Base-by-base conservation (phyloP, 2,329 filamentous ascomycete species). In the Arthrobotrys sphaeroides region DNA sequence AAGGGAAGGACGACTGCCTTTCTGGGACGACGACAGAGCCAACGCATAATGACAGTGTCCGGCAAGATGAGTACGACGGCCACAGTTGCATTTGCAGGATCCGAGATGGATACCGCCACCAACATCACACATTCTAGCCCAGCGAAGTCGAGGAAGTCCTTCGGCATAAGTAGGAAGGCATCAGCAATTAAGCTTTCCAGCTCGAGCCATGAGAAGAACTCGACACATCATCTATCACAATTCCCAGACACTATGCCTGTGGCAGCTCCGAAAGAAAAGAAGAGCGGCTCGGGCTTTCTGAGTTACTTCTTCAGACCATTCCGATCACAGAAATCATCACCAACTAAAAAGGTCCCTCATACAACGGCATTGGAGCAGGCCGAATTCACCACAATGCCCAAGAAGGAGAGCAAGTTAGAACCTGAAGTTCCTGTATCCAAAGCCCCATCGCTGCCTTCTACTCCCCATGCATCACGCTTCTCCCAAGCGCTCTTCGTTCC, bases 261-360 rank as follows among this genome's bases (percentile, higher is more conserved):
- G 47, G 43, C 38, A 5, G 45, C 47, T 18, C 20, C 49, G 18
- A 67, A 75, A 28, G 65, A 75, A 33, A 75, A 75, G 64, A 69
- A 67, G 43, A 33, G 69, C 22, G 38, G 59, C 53, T 67, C 70
- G 5, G 38, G 62, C 40, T 74, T 74, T 13, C 70, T 74, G 5
- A 74, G 57, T 20, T 74, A 74, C 57, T 75, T 75, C 49, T 75
- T 75, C 72, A 75, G 47, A 53, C 72, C 72, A 22, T 75, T 75
- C 49, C 62, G 72, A 59, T 69, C 72, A 40, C 72, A 75, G 53
- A 75, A 69, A 47, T 28, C 72, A 12, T 51, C 64, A 16, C 53
- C 57, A 2, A 43, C 53, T 16, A 75, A 75, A 65, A 75, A 69
- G 31, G 53, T 57, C 20, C 72, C 64, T 28, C 64, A 68, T 45